These are phyloP conservation scores for Aspergillus novoparasiticus DNA, from an alignment of 2,329 filamentous ascomycete species.

Conservation along the genomic window DNA sequence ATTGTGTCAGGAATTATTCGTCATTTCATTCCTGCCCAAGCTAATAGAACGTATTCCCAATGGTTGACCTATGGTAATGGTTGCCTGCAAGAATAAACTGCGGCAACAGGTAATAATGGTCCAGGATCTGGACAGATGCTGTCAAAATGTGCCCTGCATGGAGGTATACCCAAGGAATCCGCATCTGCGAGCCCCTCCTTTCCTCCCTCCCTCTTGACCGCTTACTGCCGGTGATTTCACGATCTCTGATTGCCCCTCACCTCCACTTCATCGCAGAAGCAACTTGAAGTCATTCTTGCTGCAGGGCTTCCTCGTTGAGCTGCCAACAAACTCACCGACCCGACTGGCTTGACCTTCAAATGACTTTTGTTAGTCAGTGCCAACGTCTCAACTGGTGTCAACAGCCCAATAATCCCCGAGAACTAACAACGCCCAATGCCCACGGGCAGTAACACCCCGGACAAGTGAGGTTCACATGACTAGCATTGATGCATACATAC, in stretches of 20 bases:
- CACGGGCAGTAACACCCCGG: neutral
- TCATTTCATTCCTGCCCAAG: conserved; percentile 29
- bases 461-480: conserved; percentile 24
- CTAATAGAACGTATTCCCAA: conserved; percentile 12
- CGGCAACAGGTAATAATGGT: conserved; percentile 13
- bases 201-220: conserved; percentile 9
- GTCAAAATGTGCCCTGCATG: conserved; percentile 18
- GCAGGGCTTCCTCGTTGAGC: conserved; percentile 3
- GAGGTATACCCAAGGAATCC: conserved; percentile 1
- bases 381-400: neutral
- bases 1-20: conserved; percentile 14
- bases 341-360: neutral
- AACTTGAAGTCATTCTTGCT: conserved; percentile 5
- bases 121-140: conserved; percentile 18
- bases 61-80: conserved; percentile 14
- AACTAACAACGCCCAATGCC: neutral
- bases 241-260: conserved; percentile 14
- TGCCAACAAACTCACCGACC: conserved; percentile 13
- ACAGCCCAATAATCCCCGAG: conserved; percentile 10
- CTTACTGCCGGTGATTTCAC: conserved; percentile 18
- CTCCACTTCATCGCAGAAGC: conserved; percentile 1
- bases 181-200: conserved; percentile 15
- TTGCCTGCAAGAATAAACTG: conserved; percentile 16
- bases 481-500: conserved; percentile 15
- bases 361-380: conserved; percentile 1